Evolutionary conservation across 148 eudicot species (phyloP).

Genomic region (Camellia sinensis): DNA sequence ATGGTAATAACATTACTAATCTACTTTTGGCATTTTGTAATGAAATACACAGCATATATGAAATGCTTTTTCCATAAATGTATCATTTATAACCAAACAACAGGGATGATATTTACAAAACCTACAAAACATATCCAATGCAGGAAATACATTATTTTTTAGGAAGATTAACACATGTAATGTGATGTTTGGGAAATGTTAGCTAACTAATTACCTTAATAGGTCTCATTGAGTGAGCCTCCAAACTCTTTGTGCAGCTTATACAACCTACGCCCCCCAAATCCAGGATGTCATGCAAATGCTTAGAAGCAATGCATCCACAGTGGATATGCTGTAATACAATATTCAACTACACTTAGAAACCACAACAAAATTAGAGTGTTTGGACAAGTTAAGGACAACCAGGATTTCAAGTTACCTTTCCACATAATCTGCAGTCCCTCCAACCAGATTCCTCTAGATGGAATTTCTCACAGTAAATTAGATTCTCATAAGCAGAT

Average conservation of each 20-base stretch:
- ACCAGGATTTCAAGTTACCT: conserved; percentile 37
- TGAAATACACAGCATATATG: neutral
- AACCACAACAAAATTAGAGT: neutral
- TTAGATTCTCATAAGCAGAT: conserved; percentile 64
- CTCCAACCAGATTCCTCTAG: conserved; percentile 90
- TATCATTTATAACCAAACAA: neutral
- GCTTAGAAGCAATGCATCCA: conserved; percentile 78
- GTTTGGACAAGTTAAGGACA: neutral
- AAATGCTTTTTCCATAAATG: conserved; percentile 4
- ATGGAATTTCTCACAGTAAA: conserved; percentile 81
- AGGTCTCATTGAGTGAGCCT: conserved; percentile 37
- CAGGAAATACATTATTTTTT: neutral
- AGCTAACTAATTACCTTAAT: conserved; percentile 28
- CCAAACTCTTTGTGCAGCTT: conserved; percentile 52
- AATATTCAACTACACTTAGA: conserved; percentile 21
- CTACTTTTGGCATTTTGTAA: neutral
- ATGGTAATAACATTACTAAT: neutral
- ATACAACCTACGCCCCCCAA: conserved; percentile 75
- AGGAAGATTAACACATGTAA: neutral
- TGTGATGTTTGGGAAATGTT: neutral
- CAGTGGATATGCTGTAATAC: conserved; percentile 69
- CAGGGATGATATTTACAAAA: neutral
- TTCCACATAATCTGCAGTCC: conserved; percentile 82
- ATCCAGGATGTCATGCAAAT: conserved; percentile 66
- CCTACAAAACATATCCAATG: neutral